These are phyloP conservation scores for Elsinoe australis DNA, from an alignment of 2,329 filamentous ascomycete species.

Conservation along the genomic window DNA sequence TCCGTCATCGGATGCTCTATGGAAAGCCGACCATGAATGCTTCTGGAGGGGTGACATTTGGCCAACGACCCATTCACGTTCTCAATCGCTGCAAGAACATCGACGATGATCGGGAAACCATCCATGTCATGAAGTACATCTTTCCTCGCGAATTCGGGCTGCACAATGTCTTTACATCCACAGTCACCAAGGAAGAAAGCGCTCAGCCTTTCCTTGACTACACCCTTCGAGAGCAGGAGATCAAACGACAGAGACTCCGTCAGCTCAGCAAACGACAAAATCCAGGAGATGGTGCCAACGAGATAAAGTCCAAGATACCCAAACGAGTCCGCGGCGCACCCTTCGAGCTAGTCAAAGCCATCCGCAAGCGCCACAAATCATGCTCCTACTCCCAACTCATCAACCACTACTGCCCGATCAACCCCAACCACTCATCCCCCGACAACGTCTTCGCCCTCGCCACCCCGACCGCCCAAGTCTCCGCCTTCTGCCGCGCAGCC, in stretches of 20 bases:
- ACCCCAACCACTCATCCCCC: conserved; percentile 17
- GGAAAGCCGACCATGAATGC: conserved; percentile 64
- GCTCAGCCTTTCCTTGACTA: conserved; percentile 75
- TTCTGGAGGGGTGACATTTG: conserved; percentile 60
- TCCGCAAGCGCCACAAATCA: conserved; percentile 62
- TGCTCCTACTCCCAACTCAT: conserved; percentile 78
- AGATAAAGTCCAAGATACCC: conserved; percentile 38
- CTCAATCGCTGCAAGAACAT: conserved; percentile 60
- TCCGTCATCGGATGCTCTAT: conserved; percentile 81
- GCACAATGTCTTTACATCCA: conserved; percentile 83
- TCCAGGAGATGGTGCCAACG: too few species aligned
- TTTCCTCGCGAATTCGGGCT: conserved; percentile 86
- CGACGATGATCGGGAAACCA: conserved; percentile 46
- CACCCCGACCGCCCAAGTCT: conserved; percentile 61
- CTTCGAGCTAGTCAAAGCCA: conserved; percentile 52
- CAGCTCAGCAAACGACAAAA: background rate
- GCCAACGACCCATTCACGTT: conserved; percentile 74
- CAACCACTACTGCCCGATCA: conserved; percentile 68
- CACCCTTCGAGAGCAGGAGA: conserved; percentile 76
- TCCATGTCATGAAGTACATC: conserved; percentile 80
- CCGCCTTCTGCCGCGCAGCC: conserved; percentile 76
- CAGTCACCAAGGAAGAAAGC: conserved; percentile 57
- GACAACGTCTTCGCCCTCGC: conserved; percentile 55
- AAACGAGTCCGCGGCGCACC: conserved; percentile 60
- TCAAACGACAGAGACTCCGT: conserved; percentile 36